These are phyloP conservation scores for Penicillium janthinellum DNA, from an alignment of 2,329 filamentous ascomycete genomes.

Conservation along the genomic window DNA sequence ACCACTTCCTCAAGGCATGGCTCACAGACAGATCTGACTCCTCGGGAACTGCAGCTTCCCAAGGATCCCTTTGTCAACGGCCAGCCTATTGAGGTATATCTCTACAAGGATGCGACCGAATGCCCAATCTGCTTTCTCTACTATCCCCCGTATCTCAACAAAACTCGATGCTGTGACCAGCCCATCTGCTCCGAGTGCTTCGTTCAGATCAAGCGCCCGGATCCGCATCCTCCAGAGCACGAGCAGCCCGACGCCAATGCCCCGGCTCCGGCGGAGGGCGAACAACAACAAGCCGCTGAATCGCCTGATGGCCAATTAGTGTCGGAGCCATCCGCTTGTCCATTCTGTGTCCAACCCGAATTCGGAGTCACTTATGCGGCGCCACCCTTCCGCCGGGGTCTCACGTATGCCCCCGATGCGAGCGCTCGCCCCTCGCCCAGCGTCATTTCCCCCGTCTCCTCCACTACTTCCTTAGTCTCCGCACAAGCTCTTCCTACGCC, in stretches of 20 bases:
- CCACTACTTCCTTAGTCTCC: constrained; percentile 76
- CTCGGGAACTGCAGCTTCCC: constrained; percentile 77
- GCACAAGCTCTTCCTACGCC: constrained; percentile 41
- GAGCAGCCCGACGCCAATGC: constrained; percentile 50
- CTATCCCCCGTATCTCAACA: constrained; percentile 92
- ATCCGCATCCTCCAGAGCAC: constrained; percentile 86
- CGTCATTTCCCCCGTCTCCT: constrained; percentile 75
- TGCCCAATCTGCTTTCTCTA: constrained; percentile 97
- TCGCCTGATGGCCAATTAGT: constrained; percentile 67
- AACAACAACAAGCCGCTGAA: constrained; percentile 33
- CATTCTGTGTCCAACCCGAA: constrained; percentile 91
- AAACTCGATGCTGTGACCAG: constrained; percentile 92
- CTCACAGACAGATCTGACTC: constrained; percentile 70
- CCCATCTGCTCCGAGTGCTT: constrained; percentile 98
- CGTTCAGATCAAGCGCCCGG: constrained; percentile 93
- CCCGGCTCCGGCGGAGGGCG: constrained; percentile 32
- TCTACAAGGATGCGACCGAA: constrained; percentile 88
- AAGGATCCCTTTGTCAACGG: constrained; percentile 88
- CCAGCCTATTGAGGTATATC: constrained; percentile 86
- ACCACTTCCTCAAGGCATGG: constrained; percentile 74
- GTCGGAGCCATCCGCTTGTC: constrained; percentile 88
- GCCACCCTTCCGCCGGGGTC: constrained; percentile 82
- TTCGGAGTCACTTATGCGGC: constrained; percentile 95
- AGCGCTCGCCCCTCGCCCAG: constrained; percentile 55
- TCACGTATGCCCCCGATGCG: constrained; percentile 66